Evolutionary conservation across 2,329 filamentous ascomycete species (phyloP).

Genomic region (Beauveria sp.): DNA sequence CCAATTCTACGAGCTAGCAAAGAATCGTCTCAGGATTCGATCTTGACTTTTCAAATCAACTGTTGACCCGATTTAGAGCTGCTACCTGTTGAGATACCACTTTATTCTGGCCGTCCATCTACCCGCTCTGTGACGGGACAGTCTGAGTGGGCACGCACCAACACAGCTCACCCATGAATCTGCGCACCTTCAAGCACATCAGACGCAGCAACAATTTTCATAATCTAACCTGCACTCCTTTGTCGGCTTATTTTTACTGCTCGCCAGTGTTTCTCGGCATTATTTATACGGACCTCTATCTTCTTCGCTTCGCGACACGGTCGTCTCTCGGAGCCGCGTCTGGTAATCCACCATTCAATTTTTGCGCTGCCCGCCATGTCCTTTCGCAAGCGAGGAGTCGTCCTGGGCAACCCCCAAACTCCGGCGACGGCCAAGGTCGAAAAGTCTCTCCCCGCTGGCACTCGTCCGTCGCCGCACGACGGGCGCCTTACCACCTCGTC

Average conservation of each 20-base stretch:
- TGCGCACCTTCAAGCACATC: not conserved
- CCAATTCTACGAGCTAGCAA: too few relatives aligned
- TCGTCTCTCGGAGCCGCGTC: not conserved
- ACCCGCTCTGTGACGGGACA: not conserved
- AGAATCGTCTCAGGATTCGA: too few relatives aligned
- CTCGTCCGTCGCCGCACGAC: constrained; percentile 81
- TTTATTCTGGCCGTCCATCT: not conserved
- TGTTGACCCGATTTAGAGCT: too few relatives aligned
- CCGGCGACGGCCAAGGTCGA: constrained; percentile 22
- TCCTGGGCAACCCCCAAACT: constrained; percentile 32
- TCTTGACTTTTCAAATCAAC: too few relatives aligned
- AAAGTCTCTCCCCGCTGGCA: constrained; percentile 36
- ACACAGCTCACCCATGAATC: not conserved
- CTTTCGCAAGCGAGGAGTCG: constrained; percentile 49
- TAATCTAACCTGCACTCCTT: not conserved
- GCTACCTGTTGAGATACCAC: too few relatives aligned
- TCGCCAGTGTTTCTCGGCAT: not conserved
- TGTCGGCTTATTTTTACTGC: not conserved
- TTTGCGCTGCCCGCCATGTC: constrained; percentile 37
- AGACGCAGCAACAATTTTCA: not conserved
- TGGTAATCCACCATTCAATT: not conserved
- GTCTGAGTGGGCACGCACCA: not conserved
- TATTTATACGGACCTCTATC: not conserved
- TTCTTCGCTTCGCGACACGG: not conserved
- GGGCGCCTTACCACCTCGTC: constrained; percentile 86